These are phyloP conservation scores for Suillus discolor DNA, from an alignment of 768 basidiomycete genomes.

Conservation along the genomic window DNA sequence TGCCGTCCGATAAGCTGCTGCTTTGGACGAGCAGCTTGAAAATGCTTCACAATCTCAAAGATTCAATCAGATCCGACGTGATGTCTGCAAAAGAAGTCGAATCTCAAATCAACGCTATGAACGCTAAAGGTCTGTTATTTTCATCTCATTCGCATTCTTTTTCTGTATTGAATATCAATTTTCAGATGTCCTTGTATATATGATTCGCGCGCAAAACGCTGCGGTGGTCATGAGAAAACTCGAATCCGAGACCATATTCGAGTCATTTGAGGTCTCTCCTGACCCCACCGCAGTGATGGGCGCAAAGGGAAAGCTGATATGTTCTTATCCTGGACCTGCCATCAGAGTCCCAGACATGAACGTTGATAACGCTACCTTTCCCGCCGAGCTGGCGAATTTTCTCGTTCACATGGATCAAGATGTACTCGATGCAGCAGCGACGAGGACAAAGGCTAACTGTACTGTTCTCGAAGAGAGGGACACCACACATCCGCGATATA, in stretches of 20 bases:
- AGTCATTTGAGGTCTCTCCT: conserved; percentile 50
- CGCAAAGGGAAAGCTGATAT: conserved; percentile 43
- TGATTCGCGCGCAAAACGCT: conserved; percentile 50
- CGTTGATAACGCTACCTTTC: conserved; percentile 34
- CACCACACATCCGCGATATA: conserved; percentile 46
- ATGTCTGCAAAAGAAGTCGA: conserved; percentile 17
- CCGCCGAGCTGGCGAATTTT: conserved; percentile 39
- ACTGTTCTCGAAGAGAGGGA: conserved; percentile 27
- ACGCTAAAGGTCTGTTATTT: conserved; percentile 12
- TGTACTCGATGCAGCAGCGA: conserved; percentile 29
- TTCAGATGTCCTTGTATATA: conserved; percentile 41
- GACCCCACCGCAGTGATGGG: conserved; percentile 37
- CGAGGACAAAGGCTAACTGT: conserved; percentile 39
- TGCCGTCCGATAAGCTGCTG: conserved; percentile 11
- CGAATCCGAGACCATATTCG: conserved; percentile 35
- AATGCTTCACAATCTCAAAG: conserved; percentile 33
- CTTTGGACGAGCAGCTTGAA: conserved; percentile 34
- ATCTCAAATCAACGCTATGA: conserved; percentile 24
- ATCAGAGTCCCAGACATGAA: conserved; percentile 34
- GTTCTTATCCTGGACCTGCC: conserved; percentile 48
- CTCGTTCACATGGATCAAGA: conserved; percentile 39
- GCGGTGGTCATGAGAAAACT: conserved; percentile 42
- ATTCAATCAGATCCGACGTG: conserved; percentile 1
- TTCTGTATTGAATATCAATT: not conserved
- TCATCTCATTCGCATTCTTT: not conserved